A percentile compares a stretch with the other conserved stretches of the same genome.
Evolutionary conservation across 2,329 filamentous ascomycete species (phyloP).

Genomic region (Pleomassaria siparia): DNA sequence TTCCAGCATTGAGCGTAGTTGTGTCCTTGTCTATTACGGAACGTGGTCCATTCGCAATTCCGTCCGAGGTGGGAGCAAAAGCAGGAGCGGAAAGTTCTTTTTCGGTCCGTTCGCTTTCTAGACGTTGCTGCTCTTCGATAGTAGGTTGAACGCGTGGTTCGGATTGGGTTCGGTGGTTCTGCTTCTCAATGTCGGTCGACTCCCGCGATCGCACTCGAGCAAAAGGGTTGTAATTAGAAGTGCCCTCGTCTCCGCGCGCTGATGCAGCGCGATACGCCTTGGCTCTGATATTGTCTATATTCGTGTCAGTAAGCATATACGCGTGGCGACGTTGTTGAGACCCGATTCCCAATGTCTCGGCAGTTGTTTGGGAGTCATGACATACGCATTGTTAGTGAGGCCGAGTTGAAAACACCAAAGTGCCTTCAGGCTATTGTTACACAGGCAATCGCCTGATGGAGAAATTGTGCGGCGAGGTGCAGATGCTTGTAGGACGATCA

Average conservation of each 20-base stretch:
- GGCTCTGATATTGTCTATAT: conserved; percentile 38
- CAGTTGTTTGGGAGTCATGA: not conserved
- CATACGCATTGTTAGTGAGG: conserved; percentile 1
- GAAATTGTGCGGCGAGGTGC: not conserved
- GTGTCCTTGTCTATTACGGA: conserved; percentile 9
- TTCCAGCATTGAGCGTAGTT: conserved; percentile 7
- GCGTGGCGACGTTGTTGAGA: not conserved
- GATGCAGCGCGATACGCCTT: conserved; percentile 41
- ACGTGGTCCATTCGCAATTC: conserved; percentile 11
- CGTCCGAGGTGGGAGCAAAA: conserved; percentile 25
- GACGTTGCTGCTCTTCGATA: conserved; percentile 28
- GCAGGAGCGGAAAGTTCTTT: conserved; percentile 31
- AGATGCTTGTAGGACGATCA: conserved; percentile 2
- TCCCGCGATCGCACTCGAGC: conserved; percentile 31
- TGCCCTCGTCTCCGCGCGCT: conserved; percentile 25
- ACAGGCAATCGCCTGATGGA: not conserved
- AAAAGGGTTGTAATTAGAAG: conserved; percentile 39
- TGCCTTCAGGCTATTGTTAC: not conserved
- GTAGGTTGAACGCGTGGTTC: conserved; percentile 24
- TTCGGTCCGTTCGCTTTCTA: conserved; percentile 25
- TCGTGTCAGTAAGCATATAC: not conserved
- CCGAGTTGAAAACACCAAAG: not conserved
- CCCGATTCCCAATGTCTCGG: conserved; percentile 1
- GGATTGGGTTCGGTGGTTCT: conserved; percentile 22
- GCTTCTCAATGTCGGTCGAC: conserved; percentile 33